Evolutionary conservation across 371 early-diverging fungal genomes (phyloP).

Genomic region (Lichtheimia corymbifera): DNA sequence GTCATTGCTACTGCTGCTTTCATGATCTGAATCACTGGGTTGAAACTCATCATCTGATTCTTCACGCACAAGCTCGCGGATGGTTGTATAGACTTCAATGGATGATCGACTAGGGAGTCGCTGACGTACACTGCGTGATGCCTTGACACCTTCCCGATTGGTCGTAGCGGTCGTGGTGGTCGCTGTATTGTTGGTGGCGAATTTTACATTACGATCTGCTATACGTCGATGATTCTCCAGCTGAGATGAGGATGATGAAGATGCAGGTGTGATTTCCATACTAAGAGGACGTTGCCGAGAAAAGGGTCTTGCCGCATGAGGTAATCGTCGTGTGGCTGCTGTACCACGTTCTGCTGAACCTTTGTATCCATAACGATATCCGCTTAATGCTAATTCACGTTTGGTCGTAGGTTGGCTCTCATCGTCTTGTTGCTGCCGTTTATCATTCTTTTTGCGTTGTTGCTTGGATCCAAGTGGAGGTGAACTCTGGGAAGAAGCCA

Average conservation of each 20-base stretch:
- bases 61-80: slow-evolving; percentile 57
- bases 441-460: slow-evolving; percentile 2
- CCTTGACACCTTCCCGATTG: background rate
- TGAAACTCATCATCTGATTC: slow-evolving; percentile 60
- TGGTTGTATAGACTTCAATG: slow-evolving; percentile 62
- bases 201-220: slow-evolving; percentile 8
- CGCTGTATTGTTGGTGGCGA: background rate
- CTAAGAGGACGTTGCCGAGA: background rate
- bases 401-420: slow-evolving; percentile 7
- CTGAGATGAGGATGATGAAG: slow-evolving; percentile 1
- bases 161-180: no score
- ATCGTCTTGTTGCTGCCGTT: background rate
- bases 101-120: slow-evolving; percentile 47
- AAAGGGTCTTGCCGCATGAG: background rate
- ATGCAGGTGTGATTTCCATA: background rate
- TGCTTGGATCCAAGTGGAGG: slow-evolving; percentile 16
- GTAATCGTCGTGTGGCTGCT: slow-evolving; percentile 4
- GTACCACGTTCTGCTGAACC: slow-evolving; percentile 21
- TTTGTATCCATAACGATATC: slow-evolving; percentile 27
- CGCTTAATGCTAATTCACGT: slow-evolving; percentile 22
- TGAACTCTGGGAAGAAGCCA: slow-evolving; percentile 34
- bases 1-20: slow-evolving; percentile 23
- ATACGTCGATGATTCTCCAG: slow-evolving; percentile 2
- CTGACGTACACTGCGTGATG: slow-evolving; percentile 31
- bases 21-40: slow-evolving; percentile 36